Evolutionary conservation across 176 grass and related monocot species (phyloP).

Genomic region (Zea luxurians): DNA sequence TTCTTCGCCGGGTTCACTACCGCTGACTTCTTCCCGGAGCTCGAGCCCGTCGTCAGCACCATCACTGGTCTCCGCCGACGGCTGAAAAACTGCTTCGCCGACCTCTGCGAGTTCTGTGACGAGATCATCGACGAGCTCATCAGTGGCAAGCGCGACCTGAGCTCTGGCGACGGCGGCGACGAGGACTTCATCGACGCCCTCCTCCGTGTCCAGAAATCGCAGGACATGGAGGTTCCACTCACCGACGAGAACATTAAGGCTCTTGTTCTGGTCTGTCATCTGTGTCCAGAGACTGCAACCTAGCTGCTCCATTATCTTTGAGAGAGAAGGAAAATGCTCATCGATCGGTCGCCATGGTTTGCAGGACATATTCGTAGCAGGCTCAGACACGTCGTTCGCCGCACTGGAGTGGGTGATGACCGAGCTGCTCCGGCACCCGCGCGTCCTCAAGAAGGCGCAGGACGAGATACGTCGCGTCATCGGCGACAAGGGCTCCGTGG

Average conservation of each 20-base stretch:
- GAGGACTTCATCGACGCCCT: constrained; percentile 55
- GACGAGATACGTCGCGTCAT: constrained; percentile 42
- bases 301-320: too few species aligned
- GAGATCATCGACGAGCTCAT: constrained; percentile 42
- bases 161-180: background rate
- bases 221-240: constrained; percentile 44
- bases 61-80: constrained; percentile 34
- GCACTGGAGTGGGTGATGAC: constrained; percentile 56
- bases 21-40: constrained; percentile 43
- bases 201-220: constrained; percentile 44
- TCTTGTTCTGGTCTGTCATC: constrained; percentile 31
- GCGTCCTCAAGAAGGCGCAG: constrained; percentile 39
- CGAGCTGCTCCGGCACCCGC: constrained; percentile 43
- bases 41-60: constrained; percentile 32
- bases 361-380: constrained; percentile 48
- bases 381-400: constrained; percentile 46
- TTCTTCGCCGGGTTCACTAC: constrained; percentile 45
- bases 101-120: constrained; percentile 42
- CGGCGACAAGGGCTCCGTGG: constrained; percentile 29
- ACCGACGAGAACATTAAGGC: constrained; percentile 50
- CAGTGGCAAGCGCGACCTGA: background rate
- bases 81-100: constrained; percentile 33
- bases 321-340: too few species aligned
- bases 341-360: too few species aligned
- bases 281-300: too few species aligned